These are phyloP conservation scores for Solanum piurae DNA, from an alignment of 257 asterid species.

Conservation along the genomic window DNA sequence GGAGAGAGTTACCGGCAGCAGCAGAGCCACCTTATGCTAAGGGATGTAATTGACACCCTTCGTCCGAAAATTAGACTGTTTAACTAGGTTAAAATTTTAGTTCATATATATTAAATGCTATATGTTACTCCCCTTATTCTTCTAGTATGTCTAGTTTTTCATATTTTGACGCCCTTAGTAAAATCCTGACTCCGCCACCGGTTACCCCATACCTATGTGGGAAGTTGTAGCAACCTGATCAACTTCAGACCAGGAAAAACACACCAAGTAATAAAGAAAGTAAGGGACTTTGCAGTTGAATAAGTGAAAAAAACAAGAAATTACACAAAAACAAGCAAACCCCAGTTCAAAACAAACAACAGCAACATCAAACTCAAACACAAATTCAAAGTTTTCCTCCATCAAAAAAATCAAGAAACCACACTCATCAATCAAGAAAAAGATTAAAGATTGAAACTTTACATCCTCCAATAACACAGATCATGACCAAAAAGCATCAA, in stretches of 20 bases:
- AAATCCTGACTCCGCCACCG: background rate
- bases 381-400: background rate
- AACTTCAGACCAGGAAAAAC: background rate
- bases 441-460: background rate
- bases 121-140: background rate
- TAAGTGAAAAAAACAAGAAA: background rate
- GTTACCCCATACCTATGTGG: background rate
- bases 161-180: background rate
- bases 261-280: background rate
- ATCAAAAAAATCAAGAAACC: background rate
- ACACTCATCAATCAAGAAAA: background rate
- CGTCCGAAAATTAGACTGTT: background rate
- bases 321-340: background rate
- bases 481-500: background rate
- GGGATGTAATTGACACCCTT: background rate
- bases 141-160: background rate
- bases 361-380: background rate
- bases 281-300: background rate
- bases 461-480: background rate
- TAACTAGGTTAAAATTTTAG: background rate
- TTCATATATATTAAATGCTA: background rate
- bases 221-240: background rate
- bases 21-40: too few relatives aligned
- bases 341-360: background rate
- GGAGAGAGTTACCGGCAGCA: background rate